A percentile compares a stretch with the other conserved stretches of the same genome.
phyloP scores from a whole-genome alignment of 306 rosid genomes.

The Trichosanthes cucumerina region DNA sequence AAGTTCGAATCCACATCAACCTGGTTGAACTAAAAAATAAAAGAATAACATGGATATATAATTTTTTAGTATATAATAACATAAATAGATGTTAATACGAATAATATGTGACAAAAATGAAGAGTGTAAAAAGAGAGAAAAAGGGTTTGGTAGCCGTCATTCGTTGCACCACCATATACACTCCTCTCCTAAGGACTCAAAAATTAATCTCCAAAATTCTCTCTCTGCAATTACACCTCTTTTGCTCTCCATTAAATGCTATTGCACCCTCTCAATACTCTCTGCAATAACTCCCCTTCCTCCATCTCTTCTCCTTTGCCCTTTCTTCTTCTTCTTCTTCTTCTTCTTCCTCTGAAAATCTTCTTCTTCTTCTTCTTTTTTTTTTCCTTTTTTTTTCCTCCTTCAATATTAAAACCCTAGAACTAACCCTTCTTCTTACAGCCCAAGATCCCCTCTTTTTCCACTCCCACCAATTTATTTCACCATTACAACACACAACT shows the following conservation, averaged over 20 bases:
- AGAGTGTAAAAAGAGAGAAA: neutral
- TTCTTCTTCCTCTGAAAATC: neutral
- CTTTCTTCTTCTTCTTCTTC: neutral
- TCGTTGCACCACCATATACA: constrained; percentile 17
- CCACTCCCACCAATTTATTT: neutral
- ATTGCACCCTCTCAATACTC: constrained; percentile 97
- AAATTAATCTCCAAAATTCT: constrained; percentile 17
- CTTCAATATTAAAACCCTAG: constrained; percentile 7
- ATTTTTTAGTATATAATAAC: neutral
- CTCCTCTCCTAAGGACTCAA: constrained; percentile 12
- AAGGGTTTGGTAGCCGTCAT: constrained; percentile 63
- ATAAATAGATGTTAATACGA: no score
- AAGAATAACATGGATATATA: no score
- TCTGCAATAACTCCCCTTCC: constrained; percentile 72
- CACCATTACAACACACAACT: neutral
- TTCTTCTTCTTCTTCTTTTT: constrained; percentile 7
- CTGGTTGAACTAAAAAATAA: no score
- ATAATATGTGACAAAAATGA: no score
- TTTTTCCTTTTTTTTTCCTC: neutral
- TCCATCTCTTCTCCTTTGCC: neutral
- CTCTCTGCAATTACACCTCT: constrained; percentile 58
- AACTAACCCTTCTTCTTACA: neutral
- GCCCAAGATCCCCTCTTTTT: constrained; percentile 28
- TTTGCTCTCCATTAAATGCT: constrained; percentile 85
- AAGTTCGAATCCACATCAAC: no score